Percentiles rank a stretch among this genome's conserved stretches.
Evolutionary conservation across 768 basidiomycete genomes (phyloP).

Genomic region (Auriscalpium vulgare): DNA sequence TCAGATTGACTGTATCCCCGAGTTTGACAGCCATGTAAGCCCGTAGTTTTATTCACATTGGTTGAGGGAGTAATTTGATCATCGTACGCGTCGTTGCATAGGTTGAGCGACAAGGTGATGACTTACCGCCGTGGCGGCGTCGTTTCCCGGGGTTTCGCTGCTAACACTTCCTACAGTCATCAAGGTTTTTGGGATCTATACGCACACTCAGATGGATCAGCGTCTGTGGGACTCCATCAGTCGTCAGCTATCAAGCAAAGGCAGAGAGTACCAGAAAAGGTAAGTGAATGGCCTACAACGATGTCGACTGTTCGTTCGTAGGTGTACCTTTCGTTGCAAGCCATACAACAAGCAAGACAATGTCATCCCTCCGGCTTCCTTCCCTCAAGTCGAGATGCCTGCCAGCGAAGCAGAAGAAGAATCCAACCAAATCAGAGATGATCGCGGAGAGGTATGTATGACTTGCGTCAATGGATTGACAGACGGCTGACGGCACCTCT

Average conservation of each 20-base stretch:
- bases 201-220: slow-evolving; percentile 36
- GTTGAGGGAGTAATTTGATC: neutral
- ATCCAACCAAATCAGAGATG: slow-evolving; percentile 31
- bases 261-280: slow-evolving; percentile 49
- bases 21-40: slow-evolving; percentile 9
- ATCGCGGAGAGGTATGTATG: slow-evolving; percentile 36
- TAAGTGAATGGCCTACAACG: slow-evolving; percentile 15
- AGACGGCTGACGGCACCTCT: no score
- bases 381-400: slow-evolving; percentile 23
- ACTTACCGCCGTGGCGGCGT: no score
- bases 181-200: slow-evolving; percentile 43
- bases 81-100: slow-evolving; percentile 6
- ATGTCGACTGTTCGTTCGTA: slow-evolving; percentile 13
- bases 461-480: no score
- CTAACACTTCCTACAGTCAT: slow-evolving; percentile 25
- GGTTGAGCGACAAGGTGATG: slow-evolving; percentile 32
- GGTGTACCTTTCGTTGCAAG: slow-evolving; percentile 37
- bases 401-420: slow-evolving; percentile 1
- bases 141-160: no score
- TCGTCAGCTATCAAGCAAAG: slow-evolving; percentile 32
- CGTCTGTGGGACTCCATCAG: slow-evolving; percentile 41
- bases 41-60: neutral
- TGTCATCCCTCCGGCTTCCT: slow-evolving; percentile 44
- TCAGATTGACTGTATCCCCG: slow-evolving; percentile 14
- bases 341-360: slow-evolving; percentile 29